Percentiles rank a stretch among this genome's conserved stretches.
Evolutionary conservation across 176 grass and related monocot genomes (phyloP).

Genomic region (Bothriochloa decipiens): DNA sequence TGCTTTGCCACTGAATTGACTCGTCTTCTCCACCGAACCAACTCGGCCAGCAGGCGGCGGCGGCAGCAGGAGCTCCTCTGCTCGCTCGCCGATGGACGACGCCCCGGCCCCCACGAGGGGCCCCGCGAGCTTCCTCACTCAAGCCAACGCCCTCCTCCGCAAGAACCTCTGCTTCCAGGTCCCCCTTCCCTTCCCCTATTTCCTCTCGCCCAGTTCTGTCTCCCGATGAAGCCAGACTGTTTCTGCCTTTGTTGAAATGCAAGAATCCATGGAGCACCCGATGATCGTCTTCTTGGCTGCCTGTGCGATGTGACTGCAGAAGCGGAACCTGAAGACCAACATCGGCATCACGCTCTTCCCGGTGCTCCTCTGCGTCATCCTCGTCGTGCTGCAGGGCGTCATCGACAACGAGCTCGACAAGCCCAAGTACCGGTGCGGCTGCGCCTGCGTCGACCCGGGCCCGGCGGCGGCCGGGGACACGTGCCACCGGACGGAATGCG

Average conservation of each 20-base stretch:
- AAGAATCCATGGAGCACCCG: background rate
- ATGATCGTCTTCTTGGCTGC: background rate
- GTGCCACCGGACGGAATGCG: constrained; percentile 70
- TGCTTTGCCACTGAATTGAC: background rate
- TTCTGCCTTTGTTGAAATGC: background rate
- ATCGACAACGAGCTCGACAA: constrained; percentile 74
- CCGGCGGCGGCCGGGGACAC: constrained; percentile 29
- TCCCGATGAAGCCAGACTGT: background rate
- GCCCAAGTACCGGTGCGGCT: constrained; percentile 79
- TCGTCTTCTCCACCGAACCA: background rate
- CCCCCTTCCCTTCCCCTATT: background rate
- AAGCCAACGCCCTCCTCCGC: constrained; percentile 95
- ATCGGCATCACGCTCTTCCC: constrained; percentile 68
- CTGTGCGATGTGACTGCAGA: constrained; percentile 37
- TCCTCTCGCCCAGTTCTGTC: background rate
- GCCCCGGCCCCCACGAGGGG: constrained; percentile 34
- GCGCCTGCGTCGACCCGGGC: constrained; percentile 50
- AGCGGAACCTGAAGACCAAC: constrained; percentile 89
- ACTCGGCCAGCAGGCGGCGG: background rate
- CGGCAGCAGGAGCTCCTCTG: background rate
- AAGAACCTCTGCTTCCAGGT: constrained; percentile 99
- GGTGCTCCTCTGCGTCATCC: constrained; percentile 70
- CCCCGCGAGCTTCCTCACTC: constrained; percentile 66
- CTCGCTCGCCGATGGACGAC: background rate
- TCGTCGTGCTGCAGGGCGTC: constrained; percentile 55